Evolutionary conservation across 2,329 filamentous ascomycete genomes (phyloP).

Genomic region (Sporothrix pallida): DNA sequence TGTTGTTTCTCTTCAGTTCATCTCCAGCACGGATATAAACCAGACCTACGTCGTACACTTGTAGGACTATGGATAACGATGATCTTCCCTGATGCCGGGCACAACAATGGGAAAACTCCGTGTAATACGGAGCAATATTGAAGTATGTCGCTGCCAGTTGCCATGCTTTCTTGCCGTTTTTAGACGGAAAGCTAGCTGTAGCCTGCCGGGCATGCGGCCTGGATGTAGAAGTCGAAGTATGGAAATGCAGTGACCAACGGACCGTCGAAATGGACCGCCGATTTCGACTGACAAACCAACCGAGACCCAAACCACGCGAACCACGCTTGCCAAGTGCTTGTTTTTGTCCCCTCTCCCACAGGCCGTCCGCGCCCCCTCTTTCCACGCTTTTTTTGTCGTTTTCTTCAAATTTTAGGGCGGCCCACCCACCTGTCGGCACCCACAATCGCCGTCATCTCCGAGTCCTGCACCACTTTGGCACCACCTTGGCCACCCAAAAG

Average conservation of each 20-base stretch:
- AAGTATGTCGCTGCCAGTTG: neutral
- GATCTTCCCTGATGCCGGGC: no score
- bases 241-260: neutral
- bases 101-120: neutral
- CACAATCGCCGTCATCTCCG: constrained; percentile 35
- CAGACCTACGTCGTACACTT: neutral
- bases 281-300: constrained; percentile 6
- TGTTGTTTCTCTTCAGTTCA: neutral
- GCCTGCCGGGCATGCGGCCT: constrained; percentile 4
- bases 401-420: neutral
- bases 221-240: neutral
- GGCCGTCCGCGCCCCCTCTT: no score
- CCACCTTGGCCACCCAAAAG: neutral
- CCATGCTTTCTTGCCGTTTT: constrained; percentile 12
- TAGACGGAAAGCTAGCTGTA: neutral
- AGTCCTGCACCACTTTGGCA: neutral
- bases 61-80: neutral
- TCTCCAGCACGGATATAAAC: neutral
- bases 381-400: neutral
- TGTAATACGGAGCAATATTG: neutral
- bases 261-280: neutral
- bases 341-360: constrained; percentile 3
- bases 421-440: constrained; percentile 31
- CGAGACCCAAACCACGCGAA: no score
- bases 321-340: neutral